Evolutionary conservation across 805 yeast species (phyloP).

Genomic region (Schwanniomyces sp.): DNA sequence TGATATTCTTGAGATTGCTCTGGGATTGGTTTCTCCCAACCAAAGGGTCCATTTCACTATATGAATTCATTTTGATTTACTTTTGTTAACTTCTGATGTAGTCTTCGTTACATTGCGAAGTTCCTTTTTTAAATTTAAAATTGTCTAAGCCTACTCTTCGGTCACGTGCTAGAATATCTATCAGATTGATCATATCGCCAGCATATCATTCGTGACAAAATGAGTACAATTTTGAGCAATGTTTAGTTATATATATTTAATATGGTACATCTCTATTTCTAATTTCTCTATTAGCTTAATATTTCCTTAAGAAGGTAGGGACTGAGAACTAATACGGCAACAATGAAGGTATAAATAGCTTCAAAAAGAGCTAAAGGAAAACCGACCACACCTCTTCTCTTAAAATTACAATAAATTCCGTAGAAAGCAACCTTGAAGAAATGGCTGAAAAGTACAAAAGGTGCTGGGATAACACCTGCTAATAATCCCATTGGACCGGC

Average conservation of each 20-base stretch:
- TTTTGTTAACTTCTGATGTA: not conserved
- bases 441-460: constrained; percentile 73
- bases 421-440: constrained; percentile 90
- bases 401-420: constrained; percentile 68
- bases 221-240: no score
- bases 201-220: no score
- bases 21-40: constrained; percentile 5
- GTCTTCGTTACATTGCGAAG: no score
- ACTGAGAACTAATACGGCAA: constrained; percentile 76
- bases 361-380: constrained; percentile 73
- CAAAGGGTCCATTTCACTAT: constrained; percentile 9
- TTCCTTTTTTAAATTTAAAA: no score
- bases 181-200: not conserved
- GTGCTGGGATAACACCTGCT: constrained; percentile 77
- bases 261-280: not conserved
- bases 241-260: no score
- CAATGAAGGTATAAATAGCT: constrained; percentile 62
- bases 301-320: constrained; percentile 68
- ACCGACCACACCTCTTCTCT: constrained; percentile 60
- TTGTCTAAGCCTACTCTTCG: not conserved
- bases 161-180: not conserved
- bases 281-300: not conserved
- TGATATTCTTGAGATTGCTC: not conserved
- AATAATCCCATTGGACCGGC: constrained; percentile 79
- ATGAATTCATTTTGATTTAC: constrained; percentile 7